Conservation (phyloP, 345 rosid genomes). For the Dipteronia dyeriana region DNA sequence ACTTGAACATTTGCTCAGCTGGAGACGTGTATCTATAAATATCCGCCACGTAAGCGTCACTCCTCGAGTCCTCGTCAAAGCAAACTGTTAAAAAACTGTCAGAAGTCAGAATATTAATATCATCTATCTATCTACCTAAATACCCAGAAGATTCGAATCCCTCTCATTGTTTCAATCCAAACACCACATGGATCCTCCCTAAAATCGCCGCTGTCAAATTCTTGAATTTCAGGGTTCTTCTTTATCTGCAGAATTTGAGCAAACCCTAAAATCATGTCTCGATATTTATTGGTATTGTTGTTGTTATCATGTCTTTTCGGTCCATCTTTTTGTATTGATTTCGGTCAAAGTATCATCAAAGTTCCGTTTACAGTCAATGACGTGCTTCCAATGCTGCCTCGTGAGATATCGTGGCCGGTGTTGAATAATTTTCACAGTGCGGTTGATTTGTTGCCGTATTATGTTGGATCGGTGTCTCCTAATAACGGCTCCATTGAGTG, state of each 20-base stretch:
- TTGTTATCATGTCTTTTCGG: conserved; percentile 38
- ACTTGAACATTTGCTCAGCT: no score
- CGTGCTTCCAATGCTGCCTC: conserved; percentile 83
- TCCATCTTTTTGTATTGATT: conserved; percentile 38
- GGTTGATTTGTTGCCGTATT: conserved; percentile 88
- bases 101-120: not conserved
- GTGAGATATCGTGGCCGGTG: conserved; percentile 91
- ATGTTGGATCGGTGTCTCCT: conserved; percentile 73
- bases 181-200: not conserved
- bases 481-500: conserved; percentile 60
- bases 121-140: not conserved
- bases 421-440: conserved; percentile 79
- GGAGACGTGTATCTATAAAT: not conserved
- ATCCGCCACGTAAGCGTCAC: not conserved
- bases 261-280: conserved; percentile 35
- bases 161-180: not conserved
- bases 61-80: not conserved
- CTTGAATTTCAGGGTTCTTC: not conserved
- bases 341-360: conserved; percentile 54
- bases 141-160: not conserved
- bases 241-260: not conserved
- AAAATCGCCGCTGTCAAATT: not conserved
- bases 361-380: conserved; percentile 76
- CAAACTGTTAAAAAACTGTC: not conserved
- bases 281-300: conserved; percentile 19